Conservation (phyloP, 495 filamentous ascomycete species). For the Hypoxylon fuscum region DNA sequence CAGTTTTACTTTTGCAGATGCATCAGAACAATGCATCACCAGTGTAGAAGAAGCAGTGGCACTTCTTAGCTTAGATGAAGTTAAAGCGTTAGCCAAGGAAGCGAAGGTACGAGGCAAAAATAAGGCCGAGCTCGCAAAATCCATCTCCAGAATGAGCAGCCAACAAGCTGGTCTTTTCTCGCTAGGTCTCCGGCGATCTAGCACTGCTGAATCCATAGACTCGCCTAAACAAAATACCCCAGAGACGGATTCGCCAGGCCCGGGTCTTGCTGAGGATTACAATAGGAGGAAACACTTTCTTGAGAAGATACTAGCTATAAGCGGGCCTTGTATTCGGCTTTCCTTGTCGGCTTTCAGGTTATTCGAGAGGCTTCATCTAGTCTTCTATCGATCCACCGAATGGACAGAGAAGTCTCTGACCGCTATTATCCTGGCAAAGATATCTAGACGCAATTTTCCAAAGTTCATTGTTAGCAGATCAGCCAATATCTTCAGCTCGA, state of each 20-base stretch:
- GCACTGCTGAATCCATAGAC: slow-evolving; percentile 55
- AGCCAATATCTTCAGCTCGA: slow-evolving; percentile 84
- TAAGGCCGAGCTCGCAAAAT: slow-evolving; percentile 79
- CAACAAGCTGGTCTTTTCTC: slow-evolving; percentile 77
- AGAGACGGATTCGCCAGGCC: slow-evolving; percentile 23
- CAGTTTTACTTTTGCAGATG: slow-evolving; percentile 80
- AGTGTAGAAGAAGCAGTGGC: slow-evolving; percentile 87
- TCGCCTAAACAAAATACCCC: slow-evolving; percentile 32
- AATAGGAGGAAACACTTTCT: slow-evolving; percentile 57
- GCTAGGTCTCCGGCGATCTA: slow-evolving; percentile 61
- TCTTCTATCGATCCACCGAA: slow-evolving; percentile 95
- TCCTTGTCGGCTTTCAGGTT: slow-evolving; percentile 76
- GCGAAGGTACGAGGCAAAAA: slow-evolving; percentile 89
- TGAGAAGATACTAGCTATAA: slow-evolving; percentile 78
- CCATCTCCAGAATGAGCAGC: slow-evolving; percentile 74
- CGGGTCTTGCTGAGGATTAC: slow-evolving; percentile 37
- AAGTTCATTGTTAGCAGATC: slow-evolving; percentile 90
- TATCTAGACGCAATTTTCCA: slow-evolving; percentile 86
- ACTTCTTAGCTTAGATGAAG: slow-evolving; percentile 82
- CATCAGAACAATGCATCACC: slow-evolving; percentile 73
- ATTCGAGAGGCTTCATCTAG: slow-evolving; percentile 93
- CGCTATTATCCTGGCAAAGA: slow-evolving; percentile 92
- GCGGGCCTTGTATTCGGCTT: slow-evolving; percentile 85
- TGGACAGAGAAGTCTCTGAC: slow-evolving; percentile 98
- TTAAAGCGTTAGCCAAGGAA: slow-evolving; percentile 86